Conservation (phyloP, 1,139 yeast genomes). For the Ashbya aceris region DNA sequence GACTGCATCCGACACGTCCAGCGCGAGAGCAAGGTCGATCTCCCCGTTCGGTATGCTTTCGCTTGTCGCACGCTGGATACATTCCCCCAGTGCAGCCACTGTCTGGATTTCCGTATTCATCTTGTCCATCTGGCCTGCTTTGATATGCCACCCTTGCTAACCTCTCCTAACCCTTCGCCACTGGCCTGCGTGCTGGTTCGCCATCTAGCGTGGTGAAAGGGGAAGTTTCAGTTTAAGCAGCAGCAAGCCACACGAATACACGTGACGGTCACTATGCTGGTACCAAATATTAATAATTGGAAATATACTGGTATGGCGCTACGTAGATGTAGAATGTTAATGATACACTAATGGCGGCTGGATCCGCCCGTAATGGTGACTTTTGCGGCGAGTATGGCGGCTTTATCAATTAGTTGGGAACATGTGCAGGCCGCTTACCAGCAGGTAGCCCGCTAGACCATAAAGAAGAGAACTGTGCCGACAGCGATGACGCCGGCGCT, state of each 20-base stretch:
- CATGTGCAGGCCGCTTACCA: too few relatives aligned
- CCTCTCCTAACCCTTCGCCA: too few relatives aligned
- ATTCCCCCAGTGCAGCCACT: conserved; percentile 46
- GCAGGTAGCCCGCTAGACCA: conserved; percentile 7
- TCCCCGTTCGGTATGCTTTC: conserved; percentile 90
- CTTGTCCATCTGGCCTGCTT: background rate
- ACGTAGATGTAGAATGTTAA: too few relatives aligned
- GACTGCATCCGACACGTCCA: conserved; percentile 83
- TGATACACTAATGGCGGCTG: conserved; percentile 1
- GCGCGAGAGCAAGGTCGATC: conserved; percentile 56
- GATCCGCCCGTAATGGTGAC: background rate
- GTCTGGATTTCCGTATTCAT: conserved; percentile 6
- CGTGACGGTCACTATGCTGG: background rate
- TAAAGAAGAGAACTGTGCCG: conserved; percentile 24
- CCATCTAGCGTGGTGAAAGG: background rate
- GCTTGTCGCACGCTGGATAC: conserved; percentile 72
- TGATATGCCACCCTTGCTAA: background rate
- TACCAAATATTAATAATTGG: too few relatives aligned
- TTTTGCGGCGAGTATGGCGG: too few relatives aligned
- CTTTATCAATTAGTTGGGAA: too few relatives aligned
- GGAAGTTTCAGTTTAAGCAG: too few relatives aligned
- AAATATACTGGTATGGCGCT: too few relatives aligned
- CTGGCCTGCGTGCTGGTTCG: too few relatives aligned
- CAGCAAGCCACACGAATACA: too few relatives aligned
- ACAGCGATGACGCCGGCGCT: conserved; percentile 23